Evolutionary conservation across 352 stramenopile species (phyloP).

Genomic region (Lagenidium sp.): DNA sequence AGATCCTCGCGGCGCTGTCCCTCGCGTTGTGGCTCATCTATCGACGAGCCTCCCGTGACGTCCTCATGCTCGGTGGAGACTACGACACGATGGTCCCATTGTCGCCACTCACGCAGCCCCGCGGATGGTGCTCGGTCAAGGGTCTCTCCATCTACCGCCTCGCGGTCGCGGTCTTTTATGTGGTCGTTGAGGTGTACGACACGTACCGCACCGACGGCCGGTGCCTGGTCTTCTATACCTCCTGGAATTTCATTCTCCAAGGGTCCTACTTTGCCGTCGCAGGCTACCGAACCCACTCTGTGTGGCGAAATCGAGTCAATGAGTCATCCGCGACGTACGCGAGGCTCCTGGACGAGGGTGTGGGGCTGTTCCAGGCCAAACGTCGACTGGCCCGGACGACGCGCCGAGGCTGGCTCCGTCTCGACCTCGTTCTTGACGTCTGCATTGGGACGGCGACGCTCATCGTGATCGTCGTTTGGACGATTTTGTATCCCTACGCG

Average conservation of each 20-base stretch:
- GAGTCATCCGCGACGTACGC: conserved; percentile 17
- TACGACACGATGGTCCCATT: conserved; percentile 17
- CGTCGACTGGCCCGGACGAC: conserved; percentile 4
- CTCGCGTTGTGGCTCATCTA: conserved; percentile 39
- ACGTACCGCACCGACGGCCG: conserved; percentile 31
- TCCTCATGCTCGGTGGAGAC: conserved; percentile 17
- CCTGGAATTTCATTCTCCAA: conserved; percentile 82
- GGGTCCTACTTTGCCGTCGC: conserved; percentile 46
- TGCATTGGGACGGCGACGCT: conserved; percentile 56
- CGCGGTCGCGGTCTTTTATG: conserved; percentile 33
- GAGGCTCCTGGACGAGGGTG: conserved; percentile 32
- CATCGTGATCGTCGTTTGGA: conserved; percentile 65
- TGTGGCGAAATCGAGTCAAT: conserved; percentile 17
- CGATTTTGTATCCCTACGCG: conserved; percentile 63
- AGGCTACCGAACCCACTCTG: conserved; percentile 15
- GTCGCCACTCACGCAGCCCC: conserved; percentile 32
- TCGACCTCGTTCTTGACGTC: conserved; percentile 62
- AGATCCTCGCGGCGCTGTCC: conserved; percentile 32
- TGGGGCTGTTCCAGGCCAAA: conserved; percentile 4
- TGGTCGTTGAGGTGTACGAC: conserved; percentile 47
- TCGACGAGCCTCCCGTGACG: conserved; percentile 21
- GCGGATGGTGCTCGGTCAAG: conserved; percentile 29
- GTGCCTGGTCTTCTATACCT: conserved; percentile 74
- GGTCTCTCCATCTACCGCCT: conserved; percentile 30
- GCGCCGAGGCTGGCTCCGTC: conserved; percentile 32